Evolutionary conservation across 2,329 filamentous ascomycete species (phyloP), one percentile per base, ranked within the genome.

Genomic region (Myriosclerotinia curreyana): DNA sequence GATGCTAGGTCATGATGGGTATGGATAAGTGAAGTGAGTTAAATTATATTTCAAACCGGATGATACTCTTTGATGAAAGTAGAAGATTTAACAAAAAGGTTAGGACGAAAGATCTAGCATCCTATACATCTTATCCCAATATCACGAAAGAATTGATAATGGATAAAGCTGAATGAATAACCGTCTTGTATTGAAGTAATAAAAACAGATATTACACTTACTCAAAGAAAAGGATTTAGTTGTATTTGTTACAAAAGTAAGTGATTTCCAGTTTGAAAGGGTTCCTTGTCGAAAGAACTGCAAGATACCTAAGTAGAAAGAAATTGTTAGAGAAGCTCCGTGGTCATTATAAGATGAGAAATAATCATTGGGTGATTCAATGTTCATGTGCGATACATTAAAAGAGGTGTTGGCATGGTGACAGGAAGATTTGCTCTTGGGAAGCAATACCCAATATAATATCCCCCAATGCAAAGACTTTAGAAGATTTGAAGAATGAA

Each of bases 331-430:
- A 48, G 11, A 7, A 6, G 0, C 20, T 20, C 11, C 14, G 5
- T 2, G 0, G 5, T 3, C 1, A 2, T 22, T 2, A 25, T 25
- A 5, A 48, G 12, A 36, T 1, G 6, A 48, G n/a, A 25, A 12
- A 6, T 1, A 9, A 2, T 11, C 8, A 12, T 48, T 8, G 14
- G 46, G 20, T 2, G 2, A 5, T 1, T 6, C 2, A 34, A 1
- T 14, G 12, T 5, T 17, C 14, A 7, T 34, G 1, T 17, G 28
- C 3, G 17, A 11, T 20, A 31, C 40, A 46, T 34, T 46, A 58
- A n/a, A 12, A 17, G 20, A 44, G 40, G 6, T 22, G 20, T 34
- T 22, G 7, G 20, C 1, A 5, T 46, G 12, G 17, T 44, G 5
- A 9, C 12, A 22, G 6, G 12, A 44, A 3, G 11, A 34, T 8